Percentiles rank a stretch among this genome's conserved stretches.
These are phyloP conservation scores for Scenedesmus sp. DNA, from an alignment of 163 green algal species.

Conservation along the genomic window DNA sequence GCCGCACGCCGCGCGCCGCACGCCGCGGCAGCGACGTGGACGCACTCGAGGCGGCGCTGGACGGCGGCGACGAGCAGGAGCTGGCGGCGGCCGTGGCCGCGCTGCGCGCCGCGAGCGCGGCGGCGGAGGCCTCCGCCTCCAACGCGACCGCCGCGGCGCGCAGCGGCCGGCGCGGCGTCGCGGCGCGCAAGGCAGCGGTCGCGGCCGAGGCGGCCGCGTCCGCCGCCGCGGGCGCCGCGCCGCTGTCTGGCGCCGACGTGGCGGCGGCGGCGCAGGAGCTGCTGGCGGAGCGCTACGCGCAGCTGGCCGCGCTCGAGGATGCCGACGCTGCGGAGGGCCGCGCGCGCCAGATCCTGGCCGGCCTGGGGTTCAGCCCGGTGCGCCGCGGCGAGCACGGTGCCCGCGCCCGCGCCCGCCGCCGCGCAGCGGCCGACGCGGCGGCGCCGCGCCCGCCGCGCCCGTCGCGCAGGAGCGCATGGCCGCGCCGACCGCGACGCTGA, in stretches of 20 bases:
- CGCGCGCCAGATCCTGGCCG: constrained; percentile 77
- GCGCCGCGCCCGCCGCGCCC: too few species aligned
- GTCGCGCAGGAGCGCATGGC: constrained; percentile 73
- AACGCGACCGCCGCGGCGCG: constrained; percentile 44
- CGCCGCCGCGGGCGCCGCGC: neutral
- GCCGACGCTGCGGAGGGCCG: constrained; percentile 6
- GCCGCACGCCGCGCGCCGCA: too few species aligned
- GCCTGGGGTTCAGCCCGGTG: constrained; percentile 85
- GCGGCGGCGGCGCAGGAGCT: constrained; percentile 24
- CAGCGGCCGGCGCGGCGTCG: constrained; percentile 54
- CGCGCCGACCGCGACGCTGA: constrained; percentile 52
- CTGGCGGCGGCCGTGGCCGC: constrained; percentile 39
- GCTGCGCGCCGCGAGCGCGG: constrained; percentile 29
- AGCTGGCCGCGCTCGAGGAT: constrained; percentile 41
- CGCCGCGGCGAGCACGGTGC: too few species aligned
- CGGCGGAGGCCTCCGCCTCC: constrained; percentile 28
- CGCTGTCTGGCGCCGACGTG: neutral
- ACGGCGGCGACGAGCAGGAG: constrained; percentile 20
- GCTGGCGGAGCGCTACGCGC: constrained; percentile 47
- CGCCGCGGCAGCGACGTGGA: constrained; percentile 23
- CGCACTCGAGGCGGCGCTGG: constrained; percentile 45
- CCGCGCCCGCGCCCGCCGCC: too few species aligned
- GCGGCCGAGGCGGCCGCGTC: constrained; percentile 28
- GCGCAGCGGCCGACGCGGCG: too few species aligned
- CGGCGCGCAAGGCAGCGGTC: constrained; percentile 50